Evolutionary conservation across 495 filamentous ascomycete species (phyloP), one percentile per base, ranked within the genome.

Genomic region (Pyrenula aspistea): DNA sequence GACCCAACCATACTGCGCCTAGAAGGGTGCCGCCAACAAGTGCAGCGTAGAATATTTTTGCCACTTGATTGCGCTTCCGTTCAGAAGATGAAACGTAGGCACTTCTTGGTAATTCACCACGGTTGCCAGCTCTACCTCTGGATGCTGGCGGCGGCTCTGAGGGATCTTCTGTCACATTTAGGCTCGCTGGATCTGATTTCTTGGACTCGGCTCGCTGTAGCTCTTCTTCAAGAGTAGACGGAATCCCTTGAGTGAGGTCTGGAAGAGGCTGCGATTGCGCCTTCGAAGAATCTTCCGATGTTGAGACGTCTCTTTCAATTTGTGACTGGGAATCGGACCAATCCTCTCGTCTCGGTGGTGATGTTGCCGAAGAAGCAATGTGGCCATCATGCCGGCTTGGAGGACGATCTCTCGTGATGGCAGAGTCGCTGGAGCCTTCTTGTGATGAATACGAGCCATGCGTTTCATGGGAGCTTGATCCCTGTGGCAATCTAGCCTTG

Each of bases 51-150:
- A 83, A 73, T 59, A 80, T 77, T 62, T 87, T 86, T 56, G 84
- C 83, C 60, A 89, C 70, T 59, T 77, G 79, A 56, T 83, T 82
- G 53, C 91, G 81, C 59, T 85, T 80, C 57, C 88, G 84, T 63
- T 97, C 93, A 11, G 85, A 76, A 15, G 93, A 96, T 19, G 93
- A 95, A 61, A 93, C 80, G 72, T 96, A 96, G 53, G 87, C 87
- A 2, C 84, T 85, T 60, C 86, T 91, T 11, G 88, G 88, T 25
- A 89, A 79, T 61, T 87, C 83, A 51, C 80, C 73, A 65, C 75
- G 53, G 59, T 53, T 22, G 51, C 71, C 73, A 25, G 71, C 68
- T 53, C 78, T 73, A 24, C 72, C 72, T 24, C 75, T 78, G 56
- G 73, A 70, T 42, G 76, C 71, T 12, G 73, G 70, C 49, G 75